phyloP scores from a whole-genome alignment of 805 yeast species.

The Ogataea glucozyma region DNA sequence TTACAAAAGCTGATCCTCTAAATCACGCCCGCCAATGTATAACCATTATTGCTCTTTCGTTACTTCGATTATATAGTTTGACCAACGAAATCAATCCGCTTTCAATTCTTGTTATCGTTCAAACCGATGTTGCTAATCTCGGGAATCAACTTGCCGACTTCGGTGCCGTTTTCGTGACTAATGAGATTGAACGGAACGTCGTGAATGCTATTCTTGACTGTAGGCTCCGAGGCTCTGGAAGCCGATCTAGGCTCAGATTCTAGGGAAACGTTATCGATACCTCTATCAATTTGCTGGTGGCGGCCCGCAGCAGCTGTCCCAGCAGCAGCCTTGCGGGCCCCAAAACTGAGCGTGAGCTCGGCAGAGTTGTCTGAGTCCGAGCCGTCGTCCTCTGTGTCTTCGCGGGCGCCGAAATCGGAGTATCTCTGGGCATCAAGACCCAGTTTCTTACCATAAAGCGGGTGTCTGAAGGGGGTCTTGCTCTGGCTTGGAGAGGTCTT shows the following conservation, averaged over 20 bases:
- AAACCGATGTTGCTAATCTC: conserved; percentile 11
- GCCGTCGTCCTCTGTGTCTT: too few relatives aligned
- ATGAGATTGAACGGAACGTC: conserved; percentile 17
- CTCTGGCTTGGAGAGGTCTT: not conserved
- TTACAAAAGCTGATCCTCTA: conserved; percentile 13
- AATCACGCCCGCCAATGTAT: not conserved
- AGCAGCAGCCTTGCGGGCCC: conserved; percentile 10
- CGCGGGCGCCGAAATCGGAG: too few relatives aligned
- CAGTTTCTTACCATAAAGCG: conserved; percentile 23
- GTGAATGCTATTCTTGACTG: conserved; percentile 11
- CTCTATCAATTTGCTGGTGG: conserved; percentile 1
- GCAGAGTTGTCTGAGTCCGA: conserved; percentile 21
- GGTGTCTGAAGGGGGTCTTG: conserved; percentile 8
- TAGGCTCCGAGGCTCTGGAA: not conserved
- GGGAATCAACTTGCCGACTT: conserved; percentile 15
- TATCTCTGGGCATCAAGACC: conserved; percentile 4
- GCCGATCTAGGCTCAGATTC: conserved; percentile 8
- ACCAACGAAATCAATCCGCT: not conserved
- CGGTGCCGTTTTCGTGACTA: conserved; percentile 12
- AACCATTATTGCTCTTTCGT: conserved; percentile 1
- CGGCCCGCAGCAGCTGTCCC: too few relatives aligned
- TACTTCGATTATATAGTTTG: conserved; percentile 2
- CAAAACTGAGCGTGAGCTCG: conserved; percentile 24
- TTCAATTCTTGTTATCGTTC: conserved; percentile 4
- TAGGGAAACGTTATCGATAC: conserved; percentile 4